phyloP scores from a whole-genome alignment of 2,329 filamentous ascomycete species.

The Trichothecium roseum region DNA sequence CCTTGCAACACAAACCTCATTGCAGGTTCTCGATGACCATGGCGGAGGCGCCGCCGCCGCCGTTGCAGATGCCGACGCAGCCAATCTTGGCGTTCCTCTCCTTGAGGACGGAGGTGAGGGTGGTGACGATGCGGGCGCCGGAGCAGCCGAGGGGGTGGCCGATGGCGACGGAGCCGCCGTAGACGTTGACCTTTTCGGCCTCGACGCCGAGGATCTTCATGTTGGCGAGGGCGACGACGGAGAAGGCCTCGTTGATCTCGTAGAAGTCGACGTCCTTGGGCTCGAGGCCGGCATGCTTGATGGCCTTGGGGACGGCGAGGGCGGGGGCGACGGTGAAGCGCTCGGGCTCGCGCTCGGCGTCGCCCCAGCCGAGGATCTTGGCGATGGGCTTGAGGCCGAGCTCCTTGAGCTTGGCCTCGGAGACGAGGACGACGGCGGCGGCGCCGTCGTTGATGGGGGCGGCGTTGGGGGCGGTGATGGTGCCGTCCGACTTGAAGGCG shows the following conservation, averaged over 20 bases:
- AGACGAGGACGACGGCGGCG: slow-evolving; percentile 84
- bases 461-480: slow-evolving; percentile 91
- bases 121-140: slow-evolving; percentile 87
- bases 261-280: slow-evolving; percentile 78
- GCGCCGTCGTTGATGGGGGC: slow-evolving; percentile 94
- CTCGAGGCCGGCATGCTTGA: slow-evolving; percentile 83
- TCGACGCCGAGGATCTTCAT: slow-evolving; percentile 77
- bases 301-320: slow-evolving; percentile 91
- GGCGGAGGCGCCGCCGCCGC: slow-evolving; percentile 88
- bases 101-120: slow-evolving; percentile 76
- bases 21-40: slow-evolving; percentile 74
- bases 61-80: slow-evolving; percentile 93
- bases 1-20: slow-evolving; percentile 19
- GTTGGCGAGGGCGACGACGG: slow-evolving; percentile 91
- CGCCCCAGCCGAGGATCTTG: slow-evolving; percentile 95
- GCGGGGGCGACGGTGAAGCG: slow-evolving; percentile 94
- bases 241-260: slow-evolving; percentile 99
- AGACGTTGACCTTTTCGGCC: slow-evolving; percentile 86
- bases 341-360: slow-evolving; percentile 81
- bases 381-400: slow-evolving; percentile 84
- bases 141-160: slow-evolving; percentile 92
- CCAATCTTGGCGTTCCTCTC: slow-evolving; percentile 92
- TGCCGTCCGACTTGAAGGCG: slow-evolving; percentile 73
- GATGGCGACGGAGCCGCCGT: slow-evolving; percentile 89
- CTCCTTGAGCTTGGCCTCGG: slow-evolving; percentile 87